Evolutionary conservation across 805 yeast species (phyloP), one percentile per base, ranked within the genome.

Genomic region (Hanseniaspora occidentalis): DNA sequence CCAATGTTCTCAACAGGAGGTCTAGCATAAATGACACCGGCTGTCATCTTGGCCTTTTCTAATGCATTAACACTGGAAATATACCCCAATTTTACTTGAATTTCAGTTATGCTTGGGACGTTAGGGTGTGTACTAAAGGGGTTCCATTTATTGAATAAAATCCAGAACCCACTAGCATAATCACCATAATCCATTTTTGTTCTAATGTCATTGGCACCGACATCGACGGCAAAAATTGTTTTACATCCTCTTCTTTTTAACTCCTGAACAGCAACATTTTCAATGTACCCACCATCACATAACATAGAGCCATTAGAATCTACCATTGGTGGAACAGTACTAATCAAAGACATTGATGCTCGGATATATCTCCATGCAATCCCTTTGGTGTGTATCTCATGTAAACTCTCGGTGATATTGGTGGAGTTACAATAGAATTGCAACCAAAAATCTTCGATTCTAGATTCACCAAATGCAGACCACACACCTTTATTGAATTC

Each of bases 401-500:
- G 92, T 18, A 85, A 75, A 0, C 96, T 88, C 48, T 86, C 83
- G 2, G 98, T 92, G 40, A 89, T 84, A 55, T 89, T 89, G 13
- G 98, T 89, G 1, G 97, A 84, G 55, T 92, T 89, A 52, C 92
- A 78, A 55, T 75, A 89, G 57, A 74, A 89, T 45, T 72, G 77
- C 45, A 89, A 70, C 98, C 98, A 89, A 57, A 89, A 89, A 56
- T 89, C 98, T 56, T 89, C 98, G 48, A 89, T 85, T 51, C 95
- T 78, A 11, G 79, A 72, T 47, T 84, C 89, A 1, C 97, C 96
- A 63, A 89, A 83, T 0, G 84, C 75, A 58, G 92, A 89, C 96
- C 96, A 92, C n/a, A 89, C 75, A 38, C 98, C 97, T 49, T 97
- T 69, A 58, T 89, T 89, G 60, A 89, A 89, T 58, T 86, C 97